Conservation (phyloP, 495 filamentous ascomycete genomes). For the Tuber microsphaerosporum region DNA sequence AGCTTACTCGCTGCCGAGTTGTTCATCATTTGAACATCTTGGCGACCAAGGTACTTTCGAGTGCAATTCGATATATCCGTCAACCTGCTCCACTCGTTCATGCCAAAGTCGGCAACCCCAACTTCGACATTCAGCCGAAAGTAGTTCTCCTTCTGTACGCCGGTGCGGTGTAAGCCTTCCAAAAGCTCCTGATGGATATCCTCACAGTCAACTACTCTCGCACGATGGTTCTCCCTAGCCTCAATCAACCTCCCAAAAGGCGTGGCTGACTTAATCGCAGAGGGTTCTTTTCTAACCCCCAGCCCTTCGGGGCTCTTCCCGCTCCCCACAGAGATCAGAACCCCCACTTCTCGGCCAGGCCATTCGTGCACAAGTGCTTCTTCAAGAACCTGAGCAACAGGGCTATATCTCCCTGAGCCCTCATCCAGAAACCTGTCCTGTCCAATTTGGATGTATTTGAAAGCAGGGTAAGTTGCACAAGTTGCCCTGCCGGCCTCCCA, state of each 20-base stretch:
- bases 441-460: constrained; percentile 92
- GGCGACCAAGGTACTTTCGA: constrained; percentile 64
- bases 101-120: constrained; percentile 91
- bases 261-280: constrained; percentile 45
- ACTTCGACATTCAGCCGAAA: constrained; percentile 94
- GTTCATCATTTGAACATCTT: constrained; percentile 66
- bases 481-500: constrained; percentile 96
- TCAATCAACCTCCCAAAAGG: constrained; percentile 82
- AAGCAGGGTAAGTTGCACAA: constrained; percentile 79
- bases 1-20: constrained; percentile 70
- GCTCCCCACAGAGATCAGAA: constrained; percentile 86
- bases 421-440: constrained; percentile 91
- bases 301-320: constrained; percentile 62
- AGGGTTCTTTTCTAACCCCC: constrained; percentile 14
- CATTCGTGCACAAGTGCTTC: constrained; percentile 90
- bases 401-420: constrained; percentile 85
- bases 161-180: constrained; percentile 65
- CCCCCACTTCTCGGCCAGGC: constrained; percentile 85
- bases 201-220: constrained; percentile 92
- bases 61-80: constrained; percentile 91
- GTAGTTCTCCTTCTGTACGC: constrained; percentile 83
- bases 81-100: constrained; percentile 95
- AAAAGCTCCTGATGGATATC: constrained; percentile 79
- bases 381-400: constrained; percentile 73
- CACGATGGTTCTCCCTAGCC: constrained; percentile 69